Base-by-base conservation (phyloP, 2,329 filamentous ascomycete genomes). In the Biscogniauxia marginata region DNA sequence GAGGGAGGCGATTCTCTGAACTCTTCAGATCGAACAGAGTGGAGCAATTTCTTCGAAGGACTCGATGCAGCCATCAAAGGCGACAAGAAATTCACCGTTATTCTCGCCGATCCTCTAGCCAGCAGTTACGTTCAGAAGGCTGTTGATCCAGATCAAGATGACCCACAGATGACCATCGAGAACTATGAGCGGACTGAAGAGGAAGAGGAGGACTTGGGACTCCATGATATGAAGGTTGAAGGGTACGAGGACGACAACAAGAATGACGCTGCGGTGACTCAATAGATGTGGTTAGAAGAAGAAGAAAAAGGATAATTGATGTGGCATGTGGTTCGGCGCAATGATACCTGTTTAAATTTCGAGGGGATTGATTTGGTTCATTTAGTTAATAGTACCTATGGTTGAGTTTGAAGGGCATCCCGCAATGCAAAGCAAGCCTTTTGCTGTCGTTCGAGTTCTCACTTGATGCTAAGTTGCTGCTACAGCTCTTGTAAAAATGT, bases 61-160 rank as follows among this genome's bases (percentile, higher is more conserved):
- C 82, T 99, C 9, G 84, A 90, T 46, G 77, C 81, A 7, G 95
- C 95, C 30, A 95, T 97, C 70, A 83, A 82, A 50, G 93, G 93
- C 53, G 84, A 92, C 47, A 83, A 84, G 70, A 84, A 88, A 63
- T 99, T 97, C 71, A 91, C 87, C 4, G 80, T 98, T 56, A 82
- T 95, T 4, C 82, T 99, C 34, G 85, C 88, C 60, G 95, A 99
- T 71, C 95, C 95, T 0, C 78, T 98, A 61, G 95, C 93, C 9
- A 90, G 90, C 72, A 96, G 91, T 69, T 99, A 96, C 70, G 89
- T 99, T 47, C 95, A 99, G 77, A 91, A 93, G 67, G 81, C 96
- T 58, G 89, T 91, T 21, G 88, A 92, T 63, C 88, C 89, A 1
- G 78, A 78, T 30, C 67, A 81, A 48, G 76, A 78, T 0, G 95